A percentile compares a stretch with the other conserved stretches of the same genome.
phyloP scores from a whole-genome alignment of 495 filamentous ascomycete genomes.

The Penicilliopsis zonata region DNA sequence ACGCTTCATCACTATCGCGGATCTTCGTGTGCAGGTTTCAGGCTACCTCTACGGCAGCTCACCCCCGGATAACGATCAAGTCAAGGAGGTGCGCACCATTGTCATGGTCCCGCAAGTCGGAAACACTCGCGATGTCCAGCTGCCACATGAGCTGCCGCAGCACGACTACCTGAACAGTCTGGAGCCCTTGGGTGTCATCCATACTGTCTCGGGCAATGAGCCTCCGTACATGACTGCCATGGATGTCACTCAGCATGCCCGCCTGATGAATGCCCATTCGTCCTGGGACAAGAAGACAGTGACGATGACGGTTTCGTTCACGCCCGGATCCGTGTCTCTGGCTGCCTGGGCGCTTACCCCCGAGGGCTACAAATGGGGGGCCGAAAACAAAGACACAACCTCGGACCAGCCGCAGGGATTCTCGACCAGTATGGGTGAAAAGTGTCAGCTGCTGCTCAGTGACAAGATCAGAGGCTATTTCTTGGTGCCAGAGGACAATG shows the following conservation, averaged over 20 bases:
- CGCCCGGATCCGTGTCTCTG: constrained; percentile 93
- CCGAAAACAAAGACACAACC: constrained; percentile 83
- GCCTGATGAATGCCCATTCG: constrained; percentile 69
- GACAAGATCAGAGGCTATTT: constrained; percentile 92
- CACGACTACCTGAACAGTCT: constrained; percentile 81
- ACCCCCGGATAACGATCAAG: constrained; percentile 84
- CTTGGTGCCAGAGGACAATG: constrained; percentile 78
- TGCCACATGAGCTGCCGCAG: constrained; percentile 85
- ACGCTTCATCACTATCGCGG: constrained; percentile 95
- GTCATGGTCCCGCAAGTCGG: constrained; percentile 97
- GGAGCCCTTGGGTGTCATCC: constrained; percentile 91
- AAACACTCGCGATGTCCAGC: constrained; percentile 79
- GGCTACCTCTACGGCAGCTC: constrained; percentile 93
- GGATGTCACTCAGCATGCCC: constrained; percentile 88
- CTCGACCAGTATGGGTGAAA: constrained; percentile 83
- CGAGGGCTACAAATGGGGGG: constrained; percentile 91
- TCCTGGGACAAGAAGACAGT: constrained; percentile 92
- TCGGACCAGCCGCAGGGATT: constrained; percentile 93
- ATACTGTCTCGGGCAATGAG: constrained; percentile 91
- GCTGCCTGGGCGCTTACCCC: constrained; percentile 88
- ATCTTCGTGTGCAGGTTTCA: constrained; percentile 91
- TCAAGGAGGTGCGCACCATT: constrained; percentile 94
- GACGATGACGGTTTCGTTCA: constrained; percentile 95
- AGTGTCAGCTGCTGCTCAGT: constrained; percentile 84
- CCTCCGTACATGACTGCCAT: constrained; percentile 88